phyloP scores from a whole-genome alignment of 1,139 yeast species.

The Lodderomyces beijingensis region DNA sequence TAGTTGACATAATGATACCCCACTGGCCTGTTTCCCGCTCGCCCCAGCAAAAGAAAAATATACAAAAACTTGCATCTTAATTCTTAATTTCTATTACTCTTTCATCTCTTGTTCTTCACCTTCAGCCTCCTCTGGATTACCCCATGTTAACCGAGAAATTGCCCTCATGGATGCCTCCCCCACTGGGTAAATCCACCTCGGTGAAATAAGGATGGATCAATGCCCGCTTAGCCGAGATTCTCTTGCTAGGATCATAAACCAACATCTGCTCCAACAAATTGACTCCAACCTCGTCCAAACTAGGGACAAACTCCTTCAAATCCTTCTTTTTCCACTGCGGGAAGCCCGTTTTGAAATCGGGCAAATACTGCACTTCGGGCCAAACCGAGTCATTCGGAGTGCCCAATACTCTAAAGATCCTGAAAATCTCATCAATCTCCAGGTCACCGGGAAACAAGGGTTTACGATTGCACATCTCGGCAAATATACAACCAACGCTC shows the following conservation, averaged over 20 bases:
- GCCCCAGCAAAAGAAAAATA: too few relatives aligned
- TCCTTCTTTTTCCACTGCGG: constrained; percentile 89
- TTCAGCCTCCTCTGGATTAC: constrained; percentile 10
- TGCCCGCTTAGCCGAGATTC: constrained; percentile 94
- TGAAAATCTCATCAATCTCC: constrained; percentile 94
- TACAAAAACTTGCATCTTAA: too few relatives aligned
- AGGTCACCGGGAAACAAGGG: constrained; percentile 98
- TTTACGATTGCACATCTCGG: constrained; percentile 95
- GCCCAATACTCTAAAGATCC: constrained; percentile 88
- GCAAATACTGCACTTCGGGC: constrained; percentile 95
- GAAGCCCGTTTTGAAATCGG: constrained; percentile 92
- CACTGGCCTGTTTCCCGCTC: too few relatives aligned
- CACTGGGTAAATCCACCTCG: constrained; percentile 32
- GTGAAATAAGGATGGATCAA: constrained; percentile 85
- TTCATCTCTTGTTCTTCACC: not conserved
- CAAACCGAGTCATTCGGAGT: constrained; percentile 92
- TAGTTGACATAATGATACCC: too few relatives aligned
- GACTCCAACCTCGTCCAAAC: constrained; percentile 75
- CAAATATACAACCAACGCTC: constrained; percentile 98
- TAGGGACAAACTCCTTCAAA: constrained; percentile 70
- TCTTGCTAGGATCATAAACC: constrained; percentile 87
- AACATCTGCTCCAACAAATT: constrained; percentile 77
- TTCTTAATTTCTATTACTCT: not conserved
- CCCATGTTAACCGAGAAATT: constrained; percentile 39
- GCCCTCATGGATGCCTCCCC: constrained; percentile 8